A percentile compares a stretch with the other conserved stretches of the same genome.
Conservation (phyloP, 768 basidiomycete species). For the Gelatoporia subvermispora region DNA sequence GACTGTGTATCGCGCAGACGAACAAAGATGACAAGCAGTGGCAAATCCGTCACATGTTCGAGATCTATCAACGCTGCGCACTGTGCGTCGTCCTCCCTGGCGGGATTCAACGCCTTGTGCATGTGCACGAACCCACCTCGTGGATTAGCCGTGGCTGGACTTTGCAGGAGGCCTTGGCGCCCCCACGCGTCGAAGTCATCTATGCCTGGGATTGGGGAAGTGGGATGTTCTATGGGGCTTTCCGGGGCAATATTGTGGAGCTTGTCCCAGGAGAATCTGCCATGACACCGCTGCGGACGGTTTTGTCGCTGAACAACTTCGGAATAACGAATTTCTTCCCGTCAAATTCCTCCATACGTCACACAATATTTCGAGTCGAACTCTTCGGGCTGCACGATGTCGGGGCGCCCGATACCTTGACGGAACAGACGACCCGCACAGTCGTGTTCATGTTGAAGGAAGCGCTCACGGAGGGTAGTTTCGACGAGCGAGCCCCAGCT, state of each 20-base stretch:
- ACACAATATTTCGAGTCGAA: no score
- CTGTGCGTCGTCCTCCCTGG: constrained; percentile 15
- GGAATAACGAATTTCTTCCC: neutral
- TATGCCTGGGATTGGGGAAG: constrained; percentile 5
- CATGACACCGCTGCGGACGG: neutral
- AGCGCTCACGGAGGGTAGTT: neutral
- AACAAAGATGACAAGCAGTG: constrained; percentile 5
- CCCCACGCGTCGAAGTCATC: constrained; percentile 5
- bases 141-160: constrained; percentile 20
- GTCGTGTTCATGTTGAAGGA: neutral
- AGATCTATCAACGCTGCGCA: constrained; percentile 11
- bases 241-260: neutral
- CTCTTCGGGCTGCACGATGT: no score
- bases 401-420: no score
- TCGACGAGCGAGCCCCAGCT: neutral
- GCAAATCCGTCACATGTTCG: constrained; percentile 18
- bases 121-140: constrained; percentile 10
- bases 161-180: constrained; percentile 14
- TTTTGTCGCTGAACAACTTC: neutral
- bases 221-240: constrained; percentile 1
- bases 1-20: constrained; percentile 10
- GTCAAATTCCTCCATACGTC: no score
- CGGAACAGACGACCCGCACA: neutral
- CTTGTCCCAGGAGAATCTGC: constrained; percentile 3
- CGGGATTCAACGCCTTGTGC: constrained; percentile 12